Evolutionary conservation across 2,329 filamentous ascomycete species (phyloP).

Genomic region (Fusarium secorum): DNA sequence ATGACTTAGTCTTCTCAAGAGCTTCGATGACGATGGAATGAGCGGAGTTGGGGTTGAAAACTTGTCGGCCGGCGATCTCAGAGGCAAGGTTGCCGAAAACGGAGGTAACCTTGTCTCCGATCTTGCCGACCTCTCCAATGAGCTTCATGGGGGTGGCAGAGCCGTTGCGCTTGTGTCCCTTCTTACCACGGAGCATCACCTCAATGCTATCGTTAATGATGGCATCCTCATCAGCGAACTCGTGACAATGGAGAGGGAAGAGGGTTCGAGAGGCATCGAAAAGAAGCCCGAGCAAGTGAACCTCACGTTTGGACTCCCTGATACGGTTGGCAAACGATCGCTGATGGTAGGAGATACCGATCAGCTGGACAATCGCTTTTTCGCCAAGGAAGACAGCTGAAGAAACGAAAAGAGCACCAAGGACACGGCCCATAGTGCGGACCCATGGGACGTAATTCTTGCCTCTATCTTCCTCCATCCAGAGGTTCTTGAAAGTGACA

Average conservation of each 20-base stretch:
- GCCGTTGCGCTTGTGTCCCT: slow-evolving; percentile 59
- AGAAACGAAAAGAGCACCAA: slow-evolving; percentile 73
- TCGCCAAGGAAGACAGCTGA: slow-evolving; percentile 77
- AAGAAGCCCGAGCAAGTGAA: slow-evolving; percentile 81
- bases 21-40: slow-evolving; percentile 91
- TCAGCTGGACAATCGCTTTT: slow-evolving; percentile 80
- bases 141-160: slow-evolving; percentile 80
- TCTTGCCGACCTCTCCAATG: slow-evolving; percentile 77
- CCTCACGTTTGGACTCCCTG: slow-evolving; percentile 86
- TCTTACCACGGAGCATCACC: slow-evolving; percentile 67
- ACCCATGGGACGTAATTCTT: slow-evolving; percentile 59
- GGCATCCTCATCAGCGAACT: slow-evolving; percentile 92
- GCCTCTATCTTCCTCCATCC: slow-evolving; percentile 42
- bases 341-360: slow-evolving; percentile 85
- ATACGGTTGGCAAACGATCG: slow-evolving; percentile 84
- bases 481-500: slow-evolving; percentile 68
- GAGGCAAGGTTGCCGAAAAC: slow-evolving; percentile 92
- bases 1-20: slow-evolving; percentile 81
- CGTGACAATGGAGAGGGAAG: slow-evolving; percentile 90
- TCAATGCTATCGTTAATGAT: slow-evolving; percentile 87
- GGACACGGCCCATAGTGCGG: slow-evolving; percentile 67
- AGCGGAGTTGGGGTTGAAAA: slow-evolving; percentile 90
- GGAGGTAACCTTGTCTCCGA: slow-evolving; percentile 93
- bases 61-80: slow-evolving; percentile 93
- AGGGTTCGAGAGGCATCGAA: slow-evolving; percentile 89